These are phyloP conservation scores for Pseudocohnilembus persalinus DNA, from an alignment of 169 alveolate species.

Conservation along the genomic window DNA sequence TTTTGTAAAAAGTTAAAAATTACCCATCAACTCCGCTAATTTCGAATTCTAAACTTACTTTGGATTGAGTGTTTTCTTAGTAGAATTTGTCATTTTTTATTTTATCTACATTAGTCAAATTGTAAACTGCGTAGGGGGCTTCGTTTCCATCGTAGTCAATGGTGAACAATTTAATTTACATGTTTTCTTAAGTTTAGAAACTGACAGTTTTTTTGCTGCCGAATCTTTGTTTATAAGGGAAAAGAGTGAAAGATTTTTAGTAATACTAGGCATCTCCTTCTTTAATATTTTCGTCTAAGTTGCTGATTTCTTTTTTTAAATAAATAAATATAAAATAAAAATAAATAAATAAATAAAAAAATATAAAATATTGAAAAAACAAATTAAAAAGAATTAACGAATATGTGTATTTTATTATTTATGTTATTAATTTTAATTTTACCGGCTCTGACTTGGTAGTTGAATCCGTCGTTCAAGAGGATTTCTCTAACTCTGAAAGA, in stretches of 20 bases:
- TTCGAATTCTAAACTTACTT: conserved; percentile 50
- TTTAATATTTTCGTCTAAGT: conserved; percentile 18
- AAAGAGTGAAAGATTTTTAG: conserved; percentile 42
- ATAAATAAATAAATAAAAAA: too few species aligned
- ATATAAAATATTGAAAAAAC: too few species aligned
- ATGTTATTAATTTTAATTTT: too few species aligned
- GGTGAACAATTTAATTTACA: conserved; percentile 34
- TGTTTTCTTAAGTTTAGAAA: conserved; percentile 50
- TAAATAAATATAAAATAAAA: background rate
- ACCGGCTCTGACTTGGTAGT: conserved; percentile 12
- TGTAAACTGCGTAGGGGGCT: conserved; percentile 21
- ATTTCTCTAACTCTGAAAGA: conserved; percentile 63
- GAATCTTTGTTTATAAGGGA: conserved; percentile 38
- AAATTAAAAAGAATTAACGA: too few species aligned
- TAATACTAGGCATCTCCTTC: conserved; percentile 51
- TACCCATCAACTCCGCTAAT: conserved; percentile 61
- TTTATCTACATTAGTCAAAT: conserved; percentile 42
- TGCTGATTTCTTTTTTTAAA: background rate
- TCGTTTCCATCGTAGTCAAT: conserved; percentile 28
- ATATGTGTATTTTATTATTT: too few species aligned
- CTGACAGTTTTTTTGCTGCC: conserved; percentile 48
- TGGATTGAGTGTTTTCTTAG: conserved; percentile 43
- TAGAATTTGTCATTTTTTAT: conserved; percentile 41
- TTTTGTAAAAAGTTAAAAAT: conserved; percentile 12
- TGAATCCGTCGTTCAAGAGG: conserved; percentile 36